These are phyloP conservation scores for Kazachstania sp. DNA, from an alignment of 1,139 yeast genomes.

Conservation along the genomic window DNA sequence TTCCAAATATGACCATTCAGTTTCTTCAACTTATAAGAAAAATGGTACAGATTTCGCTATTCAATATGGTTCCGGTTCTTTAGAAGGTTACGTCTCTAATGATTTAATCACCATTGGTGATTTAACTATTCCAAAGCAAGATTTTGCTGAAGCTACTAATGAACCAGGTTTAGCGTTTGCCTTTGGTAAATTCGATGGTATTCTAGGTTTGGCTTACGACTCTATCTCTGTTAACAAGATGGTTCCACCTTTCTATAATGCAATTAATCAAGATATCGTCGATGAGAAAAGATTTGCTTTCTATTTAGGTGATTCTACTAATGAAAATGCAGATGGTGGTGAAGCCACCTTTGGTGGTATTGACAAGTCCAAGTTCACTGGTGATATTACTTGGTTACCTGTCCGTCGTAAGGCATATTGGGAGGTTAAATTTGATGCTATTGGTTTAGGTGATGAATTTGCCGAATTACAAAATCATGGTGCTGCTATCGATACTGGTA, in stretches of 20 bases:
- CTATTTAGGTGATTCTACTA: constrained; percentile 72
- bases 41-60: constrained; percentile 82
- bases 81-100: constrained; percentile 85
- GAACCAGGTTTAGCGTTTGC: constrained; percentile 98
- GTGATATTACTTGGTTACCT: constrained; percentile 89
- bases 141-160: constrained; percentile 91
- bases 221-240: constrained; percentile 79
- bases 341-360: constrained; percentile 91
- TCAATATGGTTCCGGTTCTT: constrained; percentile 85
- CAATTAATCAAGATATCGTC: constrained; percentile 67
- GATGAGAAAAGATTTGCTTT: constrained; percentile 84
- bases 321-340: constrained; percentile 64
- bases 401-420: constrained; percentile 99
- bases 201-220: constrained; percentile 88
- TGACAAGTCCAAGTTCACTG: constrained; percentile 63
- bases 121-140: constrained; percentile 74
- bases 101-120: constrained; percentile 78
- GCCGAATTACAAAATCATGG: constrained; percentile 79
- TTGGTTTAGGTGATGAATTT: constrained; percentile 83
- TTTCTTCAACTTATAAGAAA: constrained; percentile 70
- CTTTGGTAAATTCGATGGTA: constrained; percentile 96
- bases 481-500: constrained; percentile 98
- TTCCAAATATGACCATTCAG: constrained; percentile 74
- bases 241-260: constrained; percentile 91
- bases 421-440: constrained; percentile 91